Evolutionary conservation across 176 grass and related monocot species (phyloP), one percentile per base, ranked within the genome.

Genomic region (Elaeis guineensis): DNA sequence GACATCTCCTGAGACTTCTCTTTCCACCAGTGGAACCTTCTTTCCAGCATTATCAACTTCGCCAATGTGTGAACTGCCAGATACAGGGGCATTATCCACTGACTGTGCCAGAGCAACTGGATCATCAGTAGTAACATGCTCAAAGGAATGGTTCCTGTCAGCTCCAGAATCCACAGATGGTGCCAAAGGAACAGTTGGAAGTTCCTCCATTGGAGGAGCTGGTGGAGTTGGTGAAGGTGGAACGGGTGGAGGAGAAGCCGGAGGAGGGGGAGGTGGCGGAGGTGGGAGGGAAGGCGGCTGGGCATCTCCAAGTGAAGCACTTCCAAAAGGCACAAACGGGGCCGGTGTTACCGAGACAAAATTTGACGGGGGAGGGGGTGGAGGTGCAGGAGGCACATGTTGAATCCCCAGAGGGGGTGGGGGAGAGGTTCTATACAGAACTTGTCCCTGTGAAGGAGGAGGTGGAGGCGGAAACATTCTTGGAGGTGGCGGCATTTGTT

Each of bases 181-280:
- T 44, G 35, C 35, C 28, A 44, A 15, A 35, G 25, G 25, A 68
- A 44, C 0, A 11, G 39, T 16, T 6, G 18, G 65, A 56, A 35
- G 16, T 21, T 44, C 35, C 6, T 2, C 52, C 51, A 39, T 11
- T 21, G 52, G 51, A 44, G 65, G 65, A 6, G 65, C 52, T 17
- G 65, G 55, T 8, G 65, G 65, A 55, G 65, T 26, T 39, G 55
- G 26, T 19, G 65, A 52, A 44, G 65, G 65, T 21, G 65, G 52
- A 16, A 28, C 17, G 19, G 65, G 55, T 23, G 65, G 65, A 44
- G 52, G 65, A n/a, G 35, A 21, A 18, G 57, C 5, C 0, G 57
- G 57, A 29, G 57, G 57, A 59, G 63, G 63, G 49, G 64, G 62
- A 25, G 62, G 62, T 5, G 52, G 65, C 7, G 52, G 65, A 19